These are phyloP conservation scores for Senecio squalidus DNA, from an alignment of 140 eudicot genomes.

Conservation along the genomic window DNA sequence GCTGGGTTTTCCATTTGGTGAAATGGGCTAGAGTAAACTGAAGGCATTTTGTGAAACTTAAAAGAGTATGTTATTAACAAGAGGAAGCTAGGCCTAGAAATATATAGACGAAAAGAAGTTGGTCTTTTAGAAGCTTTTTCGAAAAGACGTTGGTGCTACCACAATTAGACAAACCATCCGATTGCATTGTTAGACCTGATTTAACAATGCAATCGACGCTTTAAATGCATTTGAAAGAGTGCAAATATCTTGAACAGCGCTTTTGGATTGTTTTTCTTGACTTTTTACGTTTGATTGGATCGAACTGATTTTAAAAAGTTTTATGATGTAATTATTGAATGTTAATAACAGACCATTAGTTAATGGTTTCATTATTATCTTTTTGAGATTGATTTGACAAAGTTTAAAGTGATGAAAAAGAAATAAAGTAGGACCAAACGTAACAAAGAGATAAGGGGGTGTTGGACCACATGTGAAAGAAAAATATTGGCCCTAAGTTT, in stretches of 20 bases:
- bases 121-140: not conserved
- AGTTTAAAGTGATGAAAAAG: constrained; percentile 19
- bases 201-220: not conserved
- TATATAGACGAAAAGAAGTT: constrained; percentile 15
- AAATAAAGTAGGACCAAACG: constrained; percentile 22
- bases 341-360: constrained; percentile 1
- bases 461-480: constrained; percentile 22
- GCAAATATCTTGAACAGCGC: not conserved
- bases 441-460: constrained; percentile 24
- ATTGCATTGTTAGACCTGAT: not conserved
- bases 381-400: constrained; percentile 22
- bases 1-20: constrained; percentile 57
- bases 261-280: not conserved
- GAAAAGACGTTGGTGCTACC: not conserved
- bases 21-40: constrained; percentile 49
- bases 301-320: not conserved
- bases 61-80: not conserved
- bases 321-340: not conserved
- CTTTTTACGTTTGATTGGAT: not conserved
- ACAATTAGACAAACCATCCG: constrained; percentile 2
- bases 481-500: constrained; percentile 27
- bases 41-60: constrained; percentile 32
- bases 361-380: not conserved
- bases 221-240: not conserved
- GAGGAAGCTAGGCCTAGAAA: not conserved